A percentile compares a stretch with the other conserved stretches of the same genome.
Conservation (phyloP, 164 flowering plant species). For the Annona cherimola region DNA sequence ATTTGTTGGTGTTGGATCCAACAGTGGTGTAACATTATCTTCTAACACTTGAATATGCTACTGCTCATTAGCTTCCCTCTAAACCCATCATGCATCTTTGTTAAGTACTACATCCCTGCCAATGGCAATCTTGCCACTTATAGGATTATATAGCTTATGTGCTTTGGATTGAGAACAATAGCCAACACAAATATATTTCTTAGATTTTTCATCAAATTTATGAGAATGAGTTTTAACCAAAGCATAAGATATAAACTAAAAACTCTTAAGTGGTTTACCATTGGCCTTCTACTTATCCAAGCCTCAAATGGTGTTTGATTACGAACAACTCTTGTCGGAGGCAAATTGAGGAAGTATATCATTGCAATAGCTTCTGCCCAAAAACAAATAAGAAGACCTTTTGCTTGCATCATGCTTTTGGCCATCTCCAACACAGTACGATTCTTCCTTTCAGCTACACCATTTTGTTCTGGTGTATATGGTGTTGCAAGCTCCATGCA, state of each 20-base stretch:
- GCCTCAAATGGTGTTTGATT: conserved; percentile 3
- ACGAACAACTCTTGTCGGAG: neutral
- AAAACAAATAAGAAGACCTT: neutral
- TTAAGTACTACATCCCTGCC: conserved; percentile 2
- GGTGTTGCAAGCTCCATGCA: neutral
- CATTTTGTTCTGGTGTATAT: neutral
- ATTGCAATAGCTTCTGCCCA: neutral
- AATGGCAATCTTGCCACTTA: neutral
- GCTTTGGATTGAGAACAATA: neutral
- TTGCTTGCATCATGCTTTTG: neutral
- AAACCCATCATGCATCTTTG: neutral
- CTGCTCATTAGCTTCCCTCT: neutral
- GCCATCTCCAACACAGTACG: neutral
- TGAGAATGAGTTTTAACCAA: neutral
- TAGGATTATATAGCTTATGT: conserved; percentile 1
- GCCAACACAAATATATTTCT: neutral
- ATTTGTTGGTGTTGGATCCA: conserved; percentile 1
- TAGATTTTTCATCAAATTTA: neutral
- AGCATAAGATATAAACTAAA: neutral
- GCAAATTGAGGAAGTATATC: neutral
- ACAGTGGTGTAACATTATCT: neutral
- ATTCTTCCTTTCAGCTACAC: neutral
- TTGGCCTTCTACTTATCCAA: neutral
- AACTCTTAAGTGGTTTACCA: neutral
- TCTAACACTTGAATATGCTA: conserved; percentile 2